Percentiles rank a stretch among this genome's conserved stretches.
These are phyloP conservation scores for Neurospora sp. DNA, from an alignment of 495 filamentous ascomycete species.

Conservation along the genomic window DNA sequence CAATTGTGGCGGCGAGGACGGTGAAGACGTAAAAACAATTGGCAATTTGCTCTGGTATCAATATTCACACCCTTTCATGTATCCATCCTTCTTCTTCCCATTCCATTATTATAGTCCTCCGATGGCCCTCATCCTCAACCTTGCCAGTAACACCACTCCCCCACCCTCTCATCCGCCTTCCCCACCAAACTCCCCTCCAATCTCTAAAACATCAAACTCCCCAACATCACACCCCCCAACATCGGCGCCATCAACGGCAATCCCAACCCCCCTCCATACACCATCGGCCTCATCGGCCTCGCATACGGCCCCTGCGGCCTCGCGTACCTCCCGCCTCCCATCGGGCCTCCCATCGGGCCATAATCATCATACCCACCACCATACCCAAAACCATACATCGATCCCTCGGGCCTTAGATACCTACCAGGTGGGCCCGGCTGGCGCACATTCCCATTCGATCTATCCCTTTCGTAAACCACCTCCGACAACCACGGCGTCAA, in stretches of 20 bases:
- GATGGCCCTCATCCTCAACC: neutral
- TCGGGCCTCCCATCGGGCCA: slow-evolving; percentile 8
- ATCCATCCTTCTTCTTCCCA: neutral
- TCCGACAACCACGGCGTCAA: slow-evolving; percentile 18
- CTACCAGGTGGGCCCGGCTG: slow-evolving; percentile 3
- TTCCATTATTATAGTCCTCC: neutral
- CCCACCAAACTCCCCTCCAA: slow-evolving; percentile 10
- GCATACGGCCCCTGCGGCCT: slow-evolving; percentile 1
- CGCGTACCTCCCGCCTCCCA: slow-evolving; percentile 13
- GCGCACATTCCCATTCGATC: neutral
- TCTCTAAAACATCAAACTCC: slow-evolving; percentile 4
- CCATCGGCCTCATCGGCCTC: neutral
- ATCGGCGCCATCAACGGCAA: slow-evolving; percentile 3
- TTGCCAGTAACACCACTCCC: neutral
- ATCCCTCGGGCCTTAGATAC: slow-evolving; percentile 16
- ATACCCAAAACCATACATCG: slow-evolving; percentile 19
- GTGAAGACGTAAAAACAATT: no score
- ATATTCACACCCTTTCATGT: neutral
- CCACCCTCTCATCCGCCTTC: no score
- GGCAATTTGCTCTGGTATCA: neutral
- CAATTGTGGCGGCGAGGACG: no score
- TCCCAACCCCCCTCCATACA: neutral
- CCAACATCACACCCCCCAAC: neutral
- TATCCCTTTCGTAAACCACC: slow-evolving; percentile 13
- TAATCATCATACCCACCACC: slow-evolving; percentile 14